These are phyloP conservation scores for Blastocystis sp. DNA, from an alignment of 352 stramenopile species.

Conservation along the genomic window DNA sequence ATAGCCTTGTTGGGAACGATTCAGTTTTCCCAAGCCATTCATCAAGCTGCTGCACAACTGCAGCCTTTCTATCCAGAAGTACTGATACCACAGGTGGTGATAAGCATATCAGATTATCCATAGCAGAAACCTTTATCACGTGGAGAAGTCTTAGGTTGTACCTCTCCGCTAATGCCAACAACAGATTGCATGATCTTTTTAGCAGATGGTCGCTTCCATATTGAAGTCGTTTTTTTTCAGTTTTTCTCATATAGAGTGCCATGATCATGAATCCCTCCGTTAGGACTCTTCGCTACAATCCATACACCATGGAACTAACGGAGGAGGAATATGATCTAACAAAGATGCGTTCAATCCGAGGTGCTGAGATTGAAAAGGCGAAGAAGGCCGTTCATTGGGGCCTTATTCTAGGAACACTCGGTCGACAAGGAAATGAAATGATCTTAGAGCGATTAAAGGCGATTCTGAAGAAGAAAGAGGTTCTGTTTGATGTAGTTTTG, in stretches of 20 bases:
- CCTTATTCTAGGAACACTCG: constrained; percentile 95
- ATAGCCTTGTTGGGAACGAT: constrained; percentile 90
- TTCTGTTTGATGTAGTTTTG: constrained; percentile 88
- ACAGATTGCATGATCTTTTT: constrained; percentile 94
- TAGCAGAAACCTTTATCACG: constrained; percentile 63
- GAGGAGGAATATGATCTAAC: constrained; percentile 92
- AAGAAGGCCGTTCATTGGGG: constrained; percentile 83
- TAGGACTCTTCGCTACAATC: constrained; percentile 93
- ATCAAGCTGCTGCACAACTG: constrained; percentile 78
- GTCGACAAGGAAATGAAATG: constrained; percentile 91
- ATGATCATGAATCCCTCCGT: constrained; percentile 97
- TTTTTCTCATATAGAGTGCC: constrained; percentile 75
- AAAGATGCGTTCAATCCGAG: constrained; percentile 89
- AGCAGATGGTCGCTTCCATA: constrained; percentile 96
- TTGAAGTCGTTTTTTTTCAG: constrained; percentile 79
- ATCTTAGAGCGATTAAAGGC: constrained; percentile 89
- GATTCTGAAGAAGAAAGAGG: constrained; percentile 81
- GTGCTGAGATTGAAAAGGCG: constrained; percentile 71
- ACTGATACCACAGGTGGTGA: constrained; percentile 81
- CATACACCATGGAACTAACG: constrained; percentile 91
- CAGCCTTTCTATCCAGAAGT: constrained; percentile 80
- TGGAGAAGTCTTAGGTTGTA: constrained; percentile 97
- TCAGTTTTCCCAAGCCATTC: constrained; percentile 87
- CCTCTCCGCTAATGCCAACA: constrained; percentile 84
- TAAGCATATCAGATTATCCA: not conserved